Evolutionary conservation across 192 early-diverging fungal species (phyloP).

Genomic region (Diversispora eburnea): DNA sequence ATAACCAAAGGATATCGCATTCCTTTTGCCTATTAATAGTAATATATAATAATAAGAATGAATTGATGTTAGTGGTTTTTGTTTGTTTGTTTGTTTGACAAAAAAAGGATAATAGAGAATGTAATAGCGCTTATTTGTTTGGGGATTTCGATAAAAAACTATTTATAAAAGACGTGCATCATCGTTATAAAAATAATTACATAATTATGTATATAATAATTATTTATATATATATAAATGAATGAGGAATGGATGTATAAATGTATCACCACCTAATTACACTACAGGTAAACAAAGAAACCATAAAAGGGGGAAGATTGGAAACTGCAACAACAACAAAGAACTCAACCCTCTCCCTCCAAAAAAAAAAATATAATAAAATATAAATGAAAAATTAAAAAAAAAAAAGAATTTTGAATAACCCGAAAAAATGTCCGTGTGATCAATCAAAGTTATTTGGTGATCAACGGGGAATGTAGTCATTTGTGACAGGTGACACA

Average conservation of each 20-base stretch:
- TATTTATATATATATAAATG: too few species aligned
- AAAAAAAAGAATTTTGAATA: not conserved
- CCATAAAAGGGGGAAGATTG: too few species aligned
- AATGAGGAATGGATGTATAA: too few species aligned
- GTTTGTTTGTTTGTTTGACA: conserved; percentile 9
- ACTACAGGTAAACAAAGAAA: too few species aligned
- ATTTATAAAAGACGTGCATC: too few species aligned
- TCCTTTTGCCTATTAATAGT: conserved; percentile 28
- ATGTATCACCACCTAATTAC: too few species aligned
- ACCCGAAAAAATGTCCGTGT: not conserved
- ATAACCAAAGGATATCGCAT: conserved; percentile 28
- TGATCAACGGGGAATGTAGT: not conserved
- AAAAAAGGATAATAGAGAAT: not conserved
- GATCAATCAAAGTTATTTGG: not conserved
- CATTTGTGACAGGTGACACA: not conserved
- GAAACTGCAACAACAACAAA: too few species aligned
- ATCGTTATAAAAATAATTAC: too few species aligned
- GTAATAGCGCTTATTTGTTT: too few species aligned
- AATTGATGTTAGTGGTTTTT: not conserved
- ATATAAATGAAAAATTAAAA: not conserved
- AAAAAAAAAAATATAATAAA: not conserved
- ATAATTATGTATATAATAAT: too few species aligned
- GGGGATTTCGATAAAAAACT: too few species aligned
- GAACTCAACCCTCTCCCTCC: too few species aligned
- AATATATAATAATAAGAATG: not conserved